These are phyloP conservation scores for Apiospora aurea DNA, from an alignment of 2,329 filamentous ascomycete species.

Conservation along the genomic window DNA sequence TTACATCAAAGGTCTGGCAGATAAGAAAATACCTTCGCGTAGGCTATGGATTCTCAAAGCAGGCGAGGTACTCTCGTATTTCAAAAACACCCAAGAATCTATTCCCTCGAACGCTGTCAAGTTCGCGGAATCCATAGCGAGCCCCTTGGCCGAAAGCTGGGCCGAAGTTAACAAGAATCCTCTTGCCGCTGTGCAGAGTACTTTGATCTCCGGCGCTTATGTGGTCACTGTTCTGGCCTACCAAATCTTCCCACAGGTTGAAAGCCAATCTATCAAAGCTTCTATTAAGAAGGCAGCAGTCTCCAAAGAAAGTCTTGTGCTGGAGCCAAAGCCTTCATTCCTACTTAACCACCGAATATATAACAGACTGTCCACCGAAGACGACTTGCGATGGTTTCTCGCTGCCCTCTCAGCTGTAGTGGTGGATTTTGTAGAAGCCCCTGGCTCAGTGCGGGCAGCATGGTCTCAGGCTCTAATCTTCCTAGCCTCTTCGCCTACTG, in stretches of 20 bases:
- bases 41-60: slow-evolving; percentile 81
- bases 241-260: slow-evolving; percentile 60
- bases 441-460: slow-evolving; percentile 62
- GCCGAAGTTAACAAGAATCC: slow-evolving; percentile 82
- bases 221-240: slow-evolving; percentile 72
- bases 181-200: slow-evolving; percentile 78
- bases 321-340: slow-evolving; percentile 86
- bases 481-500: slow-evolving; percentile 68
- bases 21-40: slow-evolving; percentile 82
- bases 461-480: slow-evolving; percentile 92
- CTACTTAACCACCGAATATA: slow-evolving; percentile 86
- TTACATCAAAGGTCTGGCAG: slow-evolving; percentile 80
- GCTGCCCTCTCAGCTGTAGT: slow-evolving; percentile 72
- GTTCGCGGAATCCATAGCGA: slow-evolving; percentile 60
- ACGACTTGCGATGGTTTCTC: slow-evolving; percentile 81
- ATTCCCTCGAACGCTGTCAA: slow-evolving; percentile 55
- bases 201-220: slow-evolving; percentile 81
- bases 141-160: slow-evolving; percentile 72
- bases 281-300: slow-evolving; percentile 68
- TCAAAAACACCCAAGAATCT: slow-evolving; percentile 52
- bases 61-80: slow-evolving; percentile 72
- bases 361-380: slow-evolving; percentile 75
- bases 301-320: slow-evolving; percentile 68
- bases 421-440: slow-evolving; percentile 57
- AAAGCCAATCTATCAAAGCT: slow-evolving; percentile 55